Conservation (phyloP, 1,284 basidiomycete genomes). For the Ceratobasidium sp. region DNA sequence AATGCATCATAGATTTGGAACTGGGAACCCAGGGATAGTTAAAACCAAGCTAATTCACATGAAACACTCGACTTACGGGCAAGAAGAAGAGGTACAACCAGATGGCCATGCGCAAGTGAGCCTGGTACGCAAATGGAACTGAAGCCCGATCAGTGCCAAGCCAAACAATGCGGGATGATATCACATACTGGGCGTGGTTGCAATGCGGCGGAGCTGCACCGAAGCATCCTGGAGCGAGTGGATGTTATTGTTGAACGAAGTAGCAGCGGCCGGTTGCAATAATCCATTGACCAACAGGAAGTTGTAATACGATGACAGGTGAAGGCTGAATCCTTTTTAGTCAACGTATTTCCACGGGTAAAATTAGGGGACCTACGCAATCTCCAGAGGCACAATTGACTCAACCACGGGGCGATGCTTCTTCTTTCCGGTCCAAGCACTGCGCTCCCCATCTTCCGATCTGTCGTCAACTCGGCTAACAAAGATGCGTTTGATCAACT, state of each 20-base stretch:
- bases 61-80: constrained; percentile 48
- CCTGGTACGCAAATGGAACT: constrained; percentile 72
- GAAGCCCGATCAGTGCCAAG: background rate
- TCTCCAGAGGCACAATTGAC: constrained; percentile 70
- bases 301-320: constrained; percentile 58
- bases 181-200: constrained; percentile 31
- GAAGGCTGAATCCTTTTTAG: constrained; percentile 46
- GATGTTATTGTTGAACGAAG: constrained; percentile 42
- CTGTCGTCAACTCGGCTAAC: constrained; percentile 6
- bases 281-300: constrained; percentile 45
- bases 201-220: constrained; percentile 29
- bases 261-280: constrained; percentile 60
- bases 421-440: constrained; percentile 40
- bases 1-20: constrained; percentile 63
- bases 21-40: background rate
- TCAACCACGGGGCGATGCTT: constrained; percentile 56
- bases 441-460: constrained; percentile 6
- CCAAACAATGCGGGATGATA: background rate
- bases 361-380: constrained; percentile 48
- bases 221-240: constrained; percentile 43
- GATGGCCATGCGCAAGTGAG: constrained; percentile 66
- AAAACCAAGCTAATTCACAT: background rate
- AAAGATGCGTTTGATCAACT: constrained; percentile 41
- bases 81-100: constrained; percentile 73
- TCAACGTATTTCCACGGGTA: background rate